Conservation (phyloP, 1,284 basidiomycete species). For the Phylloporus gajari region DNA sequence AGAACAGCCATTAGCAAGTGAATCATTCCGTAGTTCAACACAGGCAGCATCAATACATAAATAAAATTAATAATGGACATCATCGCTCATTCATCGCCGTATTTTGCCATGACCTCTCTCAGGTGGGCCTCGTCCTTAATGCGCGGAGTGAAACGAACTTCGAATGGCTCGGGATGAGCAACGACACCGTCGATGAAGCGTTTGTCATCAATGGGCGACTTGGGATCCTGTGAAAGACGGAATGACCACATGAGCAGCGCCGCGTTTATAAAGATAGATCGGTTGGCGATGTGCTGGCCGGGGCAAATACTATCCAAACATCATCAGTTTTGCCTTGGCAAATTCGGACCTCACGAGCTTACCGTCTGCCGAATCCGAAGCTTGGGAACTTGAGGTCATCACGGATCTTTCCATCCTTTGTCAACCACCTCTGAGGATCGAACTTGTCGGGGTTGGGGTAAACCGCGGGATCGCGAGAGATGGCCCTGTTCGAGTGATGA, state of each 20-base stretch:
- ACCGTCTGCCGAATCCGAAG: slow-evolving; percentile 48
- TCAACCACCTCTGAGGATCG: slow-evolving; percentile 43
- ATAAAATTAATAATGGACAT: neutral
- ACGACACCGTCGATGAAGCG: slow-evolving; percentile 69
- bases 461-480: slow-evolving; percentile 41
- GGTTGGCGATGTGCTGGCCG: slow-evolving; percentile 67
- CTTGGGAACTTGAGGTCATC: slow-evolving; percentile 45
- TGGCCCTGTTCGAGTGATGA: slow-evolving; percentile 36
- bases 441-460: slow-evolving; percentile 44
- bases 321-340: slow-evolving; percentile 2
- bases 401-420: slow-evolving; percentile 35
- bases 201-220: slow-evolving; percentile 63
- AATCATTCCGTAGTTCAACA: neutral
- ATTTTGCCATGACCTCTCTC: slow-evolving; percentile 39
- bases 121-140: slow-evolving; percentile 34
- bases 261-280: slow-evolving; percentile 70
- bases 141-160: slow-evolving; percentile 61
- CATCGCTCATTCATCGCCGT: slow-evolving; percentile 26
- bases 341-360: neutral
- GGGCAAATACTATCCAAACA: slow-evolving; percentile 61
- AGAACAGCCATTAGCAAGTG: no score
- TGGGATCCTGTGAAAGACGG: slow-evolving; percentile 59
- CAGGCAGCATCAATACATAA: neutral
- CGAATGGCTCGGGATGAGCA: slow-evolving; percentile 67
- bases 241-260: slow-evolving; percentile 73